Percentiles rank a stretch among this genome's conserved stretches.
Conservation (phyloP, 169 alveolate genomes). For the Cyclospora cayetanensis region DNA sequence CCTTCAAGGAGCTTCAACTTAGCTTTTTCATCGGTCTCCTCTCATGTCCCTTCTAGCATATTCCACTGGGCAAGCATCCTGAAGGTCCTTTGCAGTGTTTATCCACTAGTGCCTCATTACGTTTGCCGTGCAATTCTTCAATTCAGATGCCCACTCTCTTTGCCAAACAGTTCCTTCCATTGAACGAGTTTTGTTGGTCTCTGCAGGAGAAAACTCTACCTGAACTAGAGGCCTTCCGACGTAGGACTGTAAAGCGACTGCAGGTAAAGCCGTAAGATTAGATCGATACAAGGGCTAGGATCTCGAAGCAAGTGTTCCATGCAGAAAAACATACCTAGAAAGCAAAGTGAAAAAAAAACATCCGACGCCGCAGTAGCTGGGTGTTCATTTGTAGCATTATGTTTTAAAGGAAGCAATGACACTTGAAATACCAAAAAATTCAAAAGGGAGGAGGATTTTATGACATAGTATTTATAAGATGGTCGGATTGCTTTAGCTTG, state of each 20-base stretch:
- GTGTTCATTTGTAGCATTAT: too few relatives aligned
- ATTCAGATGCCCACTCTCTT: too few relatives aligned
- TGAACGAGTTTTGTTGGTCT: neutral
- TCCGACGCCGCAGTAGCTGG: neutral
- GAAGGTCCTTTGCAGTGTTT: too few relatives aligned
- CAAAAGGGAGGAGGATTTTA: neutral
- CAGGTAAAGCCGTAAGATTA: neutral
- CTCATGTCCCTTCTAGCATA: too few relatives aligned
- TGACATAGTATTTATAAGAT: too few relatives aligned
- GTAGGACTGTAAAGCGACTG: conserved; percentile 37
- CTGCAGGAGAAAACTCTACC: conserved; percentile 45
- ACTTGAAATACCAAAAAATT: neutral
- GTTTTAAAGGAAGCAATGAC: neutral
- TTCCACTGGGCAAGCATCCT: too few relatives aligned
- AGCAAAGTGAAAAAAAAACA: neutral
- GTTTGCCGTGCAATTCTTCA: too few relatives aligned
- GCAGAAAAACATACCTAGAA: neutral
- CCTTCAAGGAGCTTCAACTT: too few relatives aligned
- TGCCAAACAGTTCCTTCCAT: too few relatives aligned
- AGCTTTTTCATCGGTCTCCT: too few relatives aligned
- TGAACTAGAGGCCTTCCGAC: conserved; percentile 42
- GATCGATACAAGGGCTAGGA: neutral
- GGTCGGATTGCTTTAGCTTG: too few relatives aligned
- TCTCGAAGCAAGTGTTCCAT: neutral
- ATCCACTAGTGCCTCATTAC: too few relatives aligned